These are phyloP conservation scores for Multifurca ochricompacta DNA, from an alignment of 768 basidiomycete species.

Conservation along the genomic window DNA sequence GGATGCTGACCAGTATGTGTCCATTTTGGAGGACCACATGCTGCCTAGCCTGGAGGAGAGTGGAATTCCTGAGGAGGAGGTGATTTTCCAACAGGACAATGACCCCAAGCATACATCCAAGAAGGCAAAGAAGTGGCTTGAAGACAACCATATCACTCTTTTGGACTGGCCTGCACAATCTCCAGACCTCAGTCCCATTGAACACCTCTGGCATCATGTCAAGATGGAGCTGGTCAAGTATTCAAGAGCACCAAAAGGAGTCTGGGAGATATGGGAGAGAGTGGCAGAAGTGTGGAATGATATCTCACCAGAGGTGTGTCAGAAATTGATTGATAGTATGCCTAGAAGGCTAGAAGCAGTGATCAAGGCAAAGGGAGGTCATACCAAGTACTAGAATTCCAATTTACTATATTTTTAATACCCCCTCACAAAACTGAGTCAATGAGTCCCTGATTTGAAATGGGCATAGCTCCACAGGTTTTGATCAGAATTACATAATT, in stretches of 20 bases:
- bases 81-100: background rate
- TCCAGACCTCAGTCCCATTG: background rate
- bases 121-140: background rate
- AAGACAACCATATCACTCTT: background rate
- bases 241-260: background rate
- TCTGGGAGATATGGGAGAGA: background rate
- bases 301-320: background rate
- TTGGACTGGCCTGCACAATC: background rate
- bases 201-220: background rate
- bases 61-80: background rate
- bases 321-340: background rate
- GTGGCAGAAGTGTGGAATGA: background rate
- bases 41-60: background rate
- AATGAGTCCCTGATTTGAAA: no score
- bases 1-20: background rate
- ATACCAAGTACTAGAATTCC: no score
- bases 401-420: no score
- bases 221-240: background rate
- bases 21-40: background rate
- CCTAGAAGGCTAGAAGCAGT: no score
- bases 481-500: no score
- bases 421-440: no score
- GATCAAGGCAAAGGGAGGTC: no score
- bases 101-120: background rate
- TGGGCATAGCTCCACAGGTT: no score